These are phyloP conservation scores for Nitzschia putrida DNA, from an alignment of 108 stramenopile genomes.

Conservation along the genomic window DNA sequence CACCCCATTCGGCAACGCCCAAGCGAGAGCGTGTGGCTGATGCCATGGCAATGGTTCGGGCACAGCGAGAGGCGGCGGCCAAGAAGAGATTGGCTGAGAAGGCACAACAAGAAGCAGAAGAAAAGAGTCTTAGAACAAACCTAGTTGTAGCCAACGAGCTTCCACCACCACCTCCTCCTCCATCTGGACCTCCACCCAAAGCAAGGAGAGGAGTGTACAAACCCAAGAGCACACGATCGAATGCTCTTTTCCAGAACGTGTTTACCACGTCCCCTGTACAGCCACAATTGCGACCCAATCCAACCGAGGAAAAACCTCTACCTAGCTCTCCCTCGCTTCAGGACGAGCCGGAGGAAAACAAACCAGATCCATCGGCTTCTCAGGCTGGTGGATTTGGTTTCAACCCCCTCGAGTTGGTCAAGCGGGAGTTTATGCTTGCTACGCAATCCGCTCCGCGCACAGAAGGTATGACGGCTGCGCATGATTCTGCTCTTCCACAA, in stretches of 20 bases:
- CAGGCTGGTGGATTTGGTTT: background rate
- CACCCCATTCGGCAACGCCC: background rate
- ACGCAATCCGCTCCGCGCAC: constrained; percentile 10
- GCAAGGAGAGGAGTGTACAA: too few relatives aligned
- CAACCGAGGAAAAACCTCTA: background rate
- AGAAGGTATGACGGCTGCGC: too few relatives aligned
- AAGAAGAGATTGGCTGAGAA: background rate
- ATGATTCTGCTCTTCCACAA: background rate
- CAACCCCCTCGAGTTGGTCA: constrained; percentile 1
- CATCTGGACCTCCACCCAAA: too few relatives aligned
- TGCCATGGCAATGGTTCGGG: constrained; percentile 44
- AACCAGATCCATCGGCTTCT: constrained; percentile 1
- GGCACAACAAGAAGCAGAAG: constrained; percentile 6
- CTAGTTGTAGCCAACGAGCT: background rate
- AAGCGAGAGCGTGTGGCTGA: constrained; percentile 37
- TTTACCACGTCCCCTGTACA: constrained; percentile 4
- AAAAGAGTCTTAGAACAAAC: constrained; percentile 1
- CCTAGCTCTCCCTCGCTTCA: background rate
- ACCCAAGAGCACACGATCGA: background rate
- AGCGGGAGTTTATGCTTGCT: constrained; percentile 8
- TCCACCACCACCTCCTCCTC: background rate
- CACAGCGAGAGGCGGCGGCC: constrained; percentile 23
- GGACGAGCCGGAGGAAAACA: constrained; percentile 12
- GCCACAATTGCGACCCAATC: constrained; percentile 3
- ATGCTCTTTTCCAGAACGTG: constrained; percentile 20